Percentiles rank a stretch among this genome's conserved stretches.
Evolutionary conservation across 805 yeast genomes (phyloP).

Genomic region (Phaffomyces opuntiae): DNA sequence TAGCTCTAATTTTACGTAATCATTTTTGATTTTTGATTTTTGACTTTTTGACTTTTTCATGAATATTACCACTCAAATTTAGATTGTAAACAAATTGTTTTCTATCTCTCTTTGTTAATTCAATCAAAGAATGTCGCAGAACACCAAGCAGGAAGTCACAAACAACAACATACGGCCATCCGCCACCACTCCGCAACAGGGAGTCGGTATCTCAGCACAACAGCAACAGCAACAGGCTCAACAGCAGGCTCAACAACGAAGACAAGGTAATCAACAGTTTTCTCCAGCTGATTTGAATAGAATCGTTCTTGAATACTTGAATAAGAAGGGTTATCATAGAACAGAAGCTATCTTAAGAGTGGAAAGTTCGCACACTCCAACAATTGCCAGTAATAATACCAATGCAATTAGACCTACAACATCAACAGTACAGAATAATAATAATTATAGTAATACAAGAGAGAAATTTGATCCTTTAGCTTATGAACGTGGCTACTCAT

Average conservation of each 20-base stretch:
- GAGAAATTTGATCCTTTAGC: constrained; percentile 43
- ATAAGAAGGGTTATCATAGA: constrained; percentile 87
- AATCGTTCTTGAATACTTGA: constrained; percentile 86
- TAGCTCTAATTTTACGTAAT: neutral
- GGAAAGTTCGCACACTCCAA: constrained; percentile 62
- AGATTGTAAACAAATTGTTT: too few relatives aligned
- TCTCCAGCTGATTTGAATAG: constrained; percentile 86
- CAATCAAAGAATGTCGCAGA: constrained; percentile 2
- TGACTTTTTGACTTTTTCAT: neutral
- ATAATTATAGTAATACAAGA: neutral
- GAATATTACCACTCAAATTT: too few relatives aligned
- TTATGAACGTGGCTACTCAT: constrained; percentile 72
- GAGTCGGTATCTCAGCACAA: neutral
- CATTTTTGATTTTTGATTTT: neutral
- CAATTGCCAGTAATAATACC: constrained; percentile 26
- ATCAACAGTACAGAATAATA: neutral
- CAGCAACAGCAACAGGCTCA: constrained; percentile 1
- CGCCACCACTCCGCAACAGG: constrained; percentile 1
- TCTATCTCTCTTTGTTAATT: neutral
- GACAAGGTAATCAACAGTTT: constrained; percentile 32
- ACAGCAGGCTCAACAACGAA: constrained; percentile 14
- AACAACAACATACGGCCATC: constrained; percentile 1
- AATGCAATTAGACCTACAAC: constrained; percentile 6
- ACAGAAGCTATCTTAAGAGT: constrained; percentile 92
- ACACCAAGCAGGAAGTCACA: constrained; percentile 2